A percentile compares a stretch with the other conserved stretches of the same genome.
phyloP scores from a whole-genome alignment of 768 basidiomycete genomes.

The Naganishia vaughanmartiniae region DNA sequence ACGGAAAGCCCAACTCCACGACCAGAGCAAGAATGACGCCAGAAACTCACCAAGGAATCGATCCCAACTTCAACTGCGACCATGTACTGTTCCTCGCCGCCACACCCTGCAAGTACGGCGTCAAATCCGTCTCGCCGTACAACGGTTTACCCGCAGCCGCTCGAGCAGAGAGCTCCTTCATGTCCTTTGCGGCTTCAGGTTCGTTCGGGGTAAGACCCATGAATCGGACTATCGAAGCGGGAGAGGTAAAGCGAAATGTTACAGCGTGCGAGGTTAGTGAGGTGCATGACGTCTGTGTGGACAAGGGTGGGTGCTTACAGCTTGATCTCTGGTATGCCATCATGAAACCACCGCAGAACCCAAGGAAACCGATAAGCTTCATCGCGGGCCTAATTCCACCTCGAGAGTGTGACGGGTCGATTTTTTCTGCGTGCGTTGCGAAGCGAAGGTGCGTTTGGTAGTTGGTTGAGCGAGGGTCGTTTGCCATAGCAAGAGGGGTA shows the following conservation, averaged over 20 bases:
- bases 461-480: not conserved
- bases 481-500: not conserved
- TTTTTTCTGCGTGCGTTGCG: constrained; percentile 40
- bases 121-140: constrained; percentile 78
- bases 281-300: not conserved
- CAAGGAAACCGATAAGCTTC: constrained; percentile 62
- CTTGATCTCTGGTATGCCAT: constrained; percentile 87
- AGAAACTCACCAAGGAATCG: constrained; percentile 69
- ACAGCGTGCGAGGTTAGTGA: not conserved
- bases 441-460: not conserved
- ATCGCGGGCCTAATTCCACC: constrained; percentile 48
- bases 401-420: constrained; percentile 53
- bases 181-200: constrained; percentile 73
- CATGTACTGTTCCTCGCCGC: constrained; percentile 85
- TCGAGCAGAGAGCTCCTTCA: constrained; percentile 71
- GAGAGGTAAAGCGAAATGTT: constrained; percentile 6
- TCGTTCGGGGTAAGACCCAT: constrained; percentile 51
- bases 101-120: constrained; percentile 77
- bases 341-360: constrained; percentile 86
- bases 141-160: constrained; percentile 76
- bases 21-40: not conserved
- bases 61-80: constrained; percentile 87
- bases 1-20: not conserved
- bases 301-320: constrained; percentile 58
- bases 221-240: constrained; percentile 41